Base-by-base conservation (phyloP, 75 land plant genomes). In the Sequoia sempervirens region DNA sequence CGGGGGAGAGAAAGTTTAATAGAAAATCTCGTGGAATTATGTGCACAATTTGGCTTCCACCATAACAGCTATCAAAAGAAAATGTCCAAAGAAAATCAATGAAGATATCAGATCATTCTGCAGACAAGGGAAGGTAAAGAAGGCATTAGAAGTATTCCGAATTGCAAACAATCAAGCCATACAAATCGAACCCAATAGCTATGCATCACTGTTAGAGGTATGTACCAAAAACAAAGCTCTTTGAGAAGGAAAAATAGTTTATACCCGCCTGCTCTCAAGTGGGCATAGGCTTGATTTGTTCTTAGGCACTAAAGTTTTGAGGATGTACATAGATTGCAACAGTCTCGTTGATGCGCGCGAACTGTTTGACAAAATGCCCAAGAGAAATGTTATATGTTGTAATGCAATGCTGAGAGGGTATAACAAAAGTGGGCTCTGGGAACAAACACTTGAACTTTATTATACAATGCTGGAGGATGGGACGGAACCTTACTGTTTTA, bases 391-490 rank as follows among this genome's bases (percentile, higher is more conserved):
- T 8, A 6, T 85, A 32, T 53, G 68, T 28, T 87, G 88, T 69
- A 87, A 84, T 85, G 83, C 80, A 47, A 84, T 87, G 82, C 68
- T 87, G 36, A 46, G 56, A 56, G 88, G 69, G 11, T 87, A 87
- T 69, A 52, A 23, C 30, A 30, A 64, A 17, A 53, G 50, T 30
- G 76, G 83, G 11, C 4, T 50, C 17, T 52, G 43, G 43, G n/a
- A 81, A 46, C 82, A 84, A 38, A 82, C 82, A 32, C 69, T 80
- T 15, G 41, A 38, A 52, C n/a, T 84, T 54, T 84, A 84, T 52
- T 38, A 12, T 11, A 30, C 46, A 36, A 84, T 84, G 81, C 45
- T 58, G 45, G 76, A 30, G 34, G 50, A 46, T 6, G 90, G 88
- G 15, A 45, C 82, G 5, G 26, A 26, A 11, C 85, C 88, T 17